Base-by-base conservation (phyloP, 2,329 filamentous ascomycete genomes). In the Golovinomyces cichoracearum region DNA sequence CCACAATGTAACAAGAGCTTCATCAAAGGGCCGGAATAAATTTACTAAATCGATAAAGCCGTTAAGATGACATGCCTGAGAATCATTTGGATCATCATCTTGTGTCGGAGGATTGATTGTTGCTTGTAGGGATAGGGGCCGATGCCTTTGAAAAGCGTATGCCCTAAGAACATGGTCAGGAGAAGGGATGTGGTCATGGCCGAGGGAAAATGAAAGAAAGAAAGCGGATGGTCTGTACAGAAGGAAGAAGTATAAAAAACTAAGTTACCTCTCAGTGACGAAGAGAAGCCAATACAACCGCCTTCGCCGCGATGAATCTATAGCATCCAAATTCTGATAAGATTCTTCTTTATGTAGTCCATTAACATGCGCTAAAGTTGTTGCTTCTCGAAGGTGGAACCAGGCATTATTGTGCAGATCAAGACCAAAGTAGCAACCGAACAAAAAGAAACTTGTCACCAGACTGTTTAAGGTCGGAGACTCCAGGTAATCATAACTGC, bases 361-460 rank as follows among this genome's bases (percentile, higher is more conserved):
- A 25, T 67, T 62, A 56, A 78, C 71, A 55, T 75, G 69, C 25
- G 72, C 68, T 61, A 88, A 67, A 5, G 81, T 85, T 1, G 76
- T 78, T 5, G 80, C 79, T 62, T 90, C 82, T 23, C 81, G 75
- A 9, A 88, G 66, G 59, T 83, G 76, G 58, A 77, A 85, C 81
- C 82, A 88, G 1, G 80, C 81, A 60, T 77, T 76, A 53, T 80
- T 76, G 60, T 85, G 79, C 60, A 77, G 68, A 53, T 84, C 79
- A 44, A 83, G 65, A 33, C 74, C 78, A 52, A 80, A 78, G 60
- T 79, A 74, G 50, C 77, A 78, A 33, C 73, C 78, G 56, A 83
- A 85, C 23, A 88, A 61, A 60, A 88, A 85, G 62, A 82, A 84
- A 48, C 78, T 84, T n/a, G 79, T 83, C 50, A 77, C 74, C 12